Evolutionary conservation across 768 basidiomycete species (phyloP).

Genomic region (Phlebiopsis flavidoalba): DNA sequence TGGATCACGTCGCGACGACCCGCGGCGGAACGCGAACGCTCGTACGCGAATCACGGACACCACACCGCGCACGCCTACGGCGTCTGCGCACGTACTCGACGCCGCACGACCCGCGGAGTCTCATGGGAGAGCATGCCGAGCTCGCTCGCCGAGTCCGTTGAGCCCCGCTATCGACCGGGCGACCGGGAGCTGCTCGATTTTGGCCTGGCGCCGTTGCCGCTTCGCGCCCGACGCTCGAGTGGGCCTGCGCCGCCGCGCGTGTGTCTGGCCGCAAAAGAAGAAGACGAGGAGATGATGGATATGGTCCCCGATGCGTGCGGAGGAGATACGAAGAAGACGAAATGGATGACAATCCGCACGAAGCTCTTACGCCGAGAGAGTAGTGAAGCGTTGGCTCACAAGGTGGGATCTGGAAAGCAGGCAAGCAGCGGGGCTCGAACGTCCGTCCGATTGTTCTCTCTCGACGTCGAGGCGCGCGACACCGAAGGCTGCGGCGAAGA

Average conservation of each 20-base stretch:
- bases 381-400: conserved; percentile 24
- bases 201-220: conserved; percentile 18
- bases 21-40: conserved; percentile 17
- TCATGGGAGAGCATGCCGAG: conserved; percentile 30
- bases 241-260: conserved; percentile 33
- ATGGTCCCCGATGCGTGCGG: conserved; percentile 24
- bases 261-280: conserved; percentile 7
- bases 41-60: not conserved
- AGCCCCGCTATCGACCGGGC: conserved; percentile 9
- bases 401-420: conserved; percentile 7
- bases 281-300: conserved; percentile 9
- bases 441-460: conserved; percentile 11
- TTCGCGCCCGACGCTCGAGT: conserved; percentile 28
- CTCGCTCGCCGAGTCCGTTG: conserved; percentile 19
- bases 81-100: conserved; percentile 8
- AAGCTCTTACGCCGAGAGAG: conserved; percentile 60
- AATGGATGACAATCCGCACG: conserved; percentile 38
- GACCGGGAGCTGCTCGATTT: conserved; percentile 22
- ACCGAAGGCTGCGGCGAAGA: not conserved
- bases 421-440: not conserved
- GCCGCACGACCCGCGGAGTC: conserved; percentile 13
- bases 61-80: conserved; percentile 18
- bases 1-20: conserved; percentile 30
- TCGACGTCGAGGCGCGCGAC: conserved; percentile 5
- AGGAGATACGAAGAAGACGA: conserved; percentile 54